These are phyloP conservation scores for Petrea volubilis DNA, from an alignment of 257 asterid genomes.

Conservation along the genomic window DNA sequence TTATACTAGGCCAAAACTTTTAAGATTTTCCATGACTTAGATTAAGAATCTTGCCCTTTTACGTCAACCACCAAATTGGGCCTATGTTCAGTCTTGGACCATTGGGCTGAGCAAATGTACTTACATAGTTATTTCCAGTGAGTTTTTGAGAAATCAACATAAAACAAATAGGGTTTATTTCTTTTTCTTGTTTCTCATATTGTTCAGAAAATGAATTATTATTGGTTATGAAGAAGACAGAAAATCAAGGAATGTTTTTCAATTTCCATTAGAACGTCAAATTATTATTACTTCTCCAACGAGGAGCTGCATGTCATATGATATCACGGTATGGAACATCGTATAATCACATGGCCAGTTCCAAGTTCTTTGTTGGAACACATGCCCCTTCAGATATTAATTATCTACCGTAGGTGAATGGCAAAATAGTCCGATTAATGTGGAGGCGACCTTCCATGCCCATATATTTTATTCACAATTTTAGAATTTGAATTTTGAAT, in stretches of 20 bases:
- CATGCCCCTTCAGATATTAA: slow-evolving; percentile 31
- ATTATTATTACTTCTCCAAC: not conserved
- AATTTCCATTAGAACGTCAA: not conserved
- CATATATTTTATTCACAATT: not conserved
- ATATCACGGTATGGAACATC: slow-evolving; percentile 25
- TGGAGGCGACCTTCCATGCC: too few relatives aligned
- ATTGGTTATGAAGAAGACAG: not conserved
- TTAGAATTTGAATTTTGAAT: not conserved
- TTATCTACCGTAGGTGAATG: not conserved
- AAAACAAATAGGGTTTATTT: not conserved
- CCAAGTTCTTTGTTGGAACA: slow-evolving; percentile 35
- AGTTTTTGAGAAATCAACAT: too few relatives aligned
- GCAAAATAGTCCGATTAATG: not conserved
- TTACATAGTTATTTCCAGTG: too few relatives aligned
- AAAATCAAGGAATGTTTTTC: not conserved
- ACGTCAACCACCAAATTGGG: not conserved
- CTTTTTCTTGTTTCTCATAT: not conserved
- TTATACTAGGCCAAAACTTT: not conserved
- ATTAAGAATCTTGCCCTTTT: too few relatives aligned
- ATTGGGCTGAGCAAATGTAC: too few relatives aligned
- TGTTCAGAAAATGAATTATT: not conserved
- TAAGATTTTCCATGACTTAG: not conserved
- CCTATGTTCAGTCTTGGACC: not conserved
- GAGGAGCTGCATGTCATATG: not conserved
- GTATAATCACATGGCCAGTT: slow-evolving; percentile 42